A percentile compares a stretch with the other conserved stretches of the same genome.
These are phyloP conservation scores for Dinochytrium kinnereticum DNA, from an alignment of 371 early-diverging fungal genomes.

Conservation along the genomic window DNA sequence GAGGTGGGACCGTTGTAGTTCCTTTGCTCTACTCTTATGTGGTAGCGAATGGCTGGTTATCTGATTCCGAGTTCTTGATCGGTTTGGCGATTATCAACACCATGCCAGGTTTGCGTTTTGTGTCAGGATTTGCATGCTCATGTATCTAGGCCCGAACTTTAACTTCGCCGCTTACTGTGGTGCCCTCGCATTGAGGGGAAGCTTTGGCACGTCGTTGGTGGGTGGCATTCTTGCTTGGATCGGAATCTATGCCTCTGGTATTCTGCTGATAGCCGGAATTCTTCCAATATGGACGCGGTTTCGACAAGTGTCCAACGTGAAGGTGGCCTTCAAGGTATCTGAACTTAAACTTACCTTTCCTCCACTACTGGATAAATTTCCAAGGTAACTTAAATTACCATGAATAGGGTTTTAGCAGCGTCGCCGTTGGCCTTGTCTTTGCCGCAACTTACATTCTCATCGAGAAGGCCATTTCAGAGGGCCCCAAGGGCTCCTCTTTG, in stretches of 20 bases:
- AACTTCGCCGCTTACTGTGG: slow-evolving; percentile 68
- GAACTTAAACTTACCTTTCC: neutral
- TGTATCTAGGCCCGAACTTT: slow-evolving; percentile 59
- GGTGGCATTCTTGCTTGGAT: slow-evolving; percentile 58
- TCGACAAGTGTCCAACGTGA: slow-evolving; percentile 43
- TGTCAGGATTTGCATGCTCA: neutral
- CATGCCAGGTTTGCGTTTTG: slow-evolving; percentile 50
- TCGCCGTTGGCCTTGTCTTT: slow-evolving; percentile 64
- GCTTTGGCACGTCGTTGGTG: slow-evolving; percentile 31
- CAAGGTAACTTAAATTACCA: no score
- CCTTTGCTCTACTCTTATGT: slow-evolving; percentile 62
- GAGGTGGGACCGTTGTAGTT: slow-evolving; percentile 70
- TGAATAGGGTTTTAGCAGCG: slow-evolving; percentile 57
- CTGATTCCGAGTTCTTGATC: slow-evolving; percentile 59
- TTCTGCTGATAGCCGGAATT: slow-evolving; percentile 58
- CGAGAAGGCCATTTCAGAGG: slow-evolving; percentile 43
- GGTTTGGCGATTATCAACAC: slow-evolving; percentile 66
- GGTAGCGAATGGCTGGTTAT: slow-evolving; percentile 59
- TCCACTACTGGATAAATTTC: neutral
- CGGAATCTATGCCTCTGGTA: slow-evolving; percentile 64
- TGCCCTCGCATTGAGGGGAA: slow-evolving; percentile 54
- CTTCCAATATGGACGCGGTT: slow-evolving; percentile 63
- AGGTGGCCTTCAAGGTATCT: slow-evolving; percentile 43
- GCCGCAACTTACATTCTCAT: slow-evolving; percentile 58
- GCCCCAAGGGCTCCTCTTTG: slow-evolving; percentile 23